A percentile compares a stretch with the other conserved stretches of the same genome.
These are phyloP conservation scores for Leccinum rimulosum DNA, from an alignment of 768 basidiomycete species.

Conservation along the genomic window DNA sequence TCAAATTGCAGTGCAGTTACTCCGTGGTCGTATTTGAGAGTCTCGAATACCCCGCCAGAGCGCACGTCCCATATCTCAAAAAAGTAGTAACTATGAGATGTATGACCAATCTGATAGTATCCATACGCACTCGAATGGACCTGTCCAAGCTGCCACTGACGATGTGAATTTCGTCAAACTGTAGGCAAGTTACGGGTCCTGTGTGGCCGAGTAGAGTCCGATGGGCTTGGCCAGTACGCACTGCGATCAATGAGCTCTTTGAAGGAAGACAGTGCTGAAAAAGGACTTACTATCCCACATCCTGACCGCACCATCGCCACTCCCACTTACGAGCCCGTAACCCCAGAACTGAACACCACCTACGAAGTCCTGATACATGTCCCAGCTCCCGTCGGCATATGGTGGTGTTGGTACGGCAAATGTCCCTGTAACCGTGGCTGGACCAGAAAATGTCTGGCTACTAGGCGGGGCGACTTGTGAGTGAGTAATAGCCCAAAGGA, in stretches of 20 bases:
- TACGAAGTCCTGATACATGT: constrained; percentile 96
- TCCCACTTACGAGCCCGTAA: constrained; percentile 94
- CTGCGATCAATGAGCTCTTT: constrained; percentile 38
- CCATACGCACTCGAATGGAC: constrained; percentile 69
- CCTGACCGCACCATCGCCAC: constrained; percentile 93
- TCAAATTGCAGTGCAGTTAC: constrained; percentile 95
- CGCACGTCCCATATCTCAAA: constrained; percentile 94
- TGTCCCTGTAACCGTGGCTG: constrained; percentile 53
- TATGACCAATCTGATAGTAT: neutral
- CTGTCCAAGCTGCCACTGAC: constrained; percentile 93
- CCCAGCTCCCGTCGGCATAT: constrained; percentile 87
- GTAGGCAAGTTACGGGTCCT: constrained; percentile 87
- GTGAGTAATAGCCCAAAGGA: constrained; percentile 98
- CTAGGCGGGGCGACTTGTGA: constrained; percentile 51
- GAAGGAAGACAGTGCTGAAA: neutral
- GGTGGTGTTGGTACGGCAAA: constrained; percentile 87
- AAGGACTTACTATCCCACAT: constrained; percentile 96
- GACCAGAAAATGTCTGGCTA: constrained; percentile 46
- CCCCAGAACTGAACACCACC: constrained; percentile 99
- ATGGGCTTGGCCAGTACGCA: constrained; percentile 97
- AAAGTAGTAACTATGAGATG: constrained; percentile 1
- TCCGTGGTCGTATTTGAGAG: constrained; percentile 85
- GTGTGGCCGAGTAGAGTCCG: constrained; percentile 92
- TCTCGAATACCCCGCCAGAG: constrained; percentile 83
- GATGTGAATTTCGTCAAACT: constrained; percentile 96